Evolutionary conservation across 1,139 yeast genomes (phyloP), one percentile per base, ranked within the genome.

Genomic region (Sugiyamaella neomexicana): DNA sequence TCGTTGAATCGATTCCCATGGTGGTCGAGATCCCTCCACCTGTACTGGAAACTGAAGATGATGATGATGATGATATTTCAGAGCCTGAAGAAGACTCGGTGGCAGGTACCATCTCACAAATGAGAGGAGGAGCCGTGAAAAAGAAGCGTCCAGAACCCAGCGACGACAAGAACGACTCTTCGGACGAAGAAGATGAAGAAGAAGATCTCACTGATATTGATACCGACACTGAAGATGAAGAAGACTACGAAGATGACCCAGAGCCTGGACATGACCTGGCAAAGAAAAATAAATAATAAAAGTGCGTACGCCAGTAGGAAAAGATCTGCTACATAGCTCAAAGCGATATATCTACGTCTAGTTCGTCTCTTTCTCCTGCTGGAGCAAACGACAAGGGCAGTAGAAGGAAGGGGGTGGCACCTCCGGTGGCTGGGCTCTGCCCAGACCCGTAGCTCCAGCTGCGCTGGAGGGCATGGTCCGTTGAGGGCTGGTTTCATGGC

Each of bases 21-120:
- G 67, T 66, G 25, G 77, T 74, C 23, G 66, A 67, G 36, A 63
- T 68, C 40, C 72, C 71, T 7, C 75, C 75, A 10, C 57, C 58
- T 12, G 48, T 60, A 13, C 39, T 45, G 5, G 52, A 62, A 0
- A 40, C 47, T 5, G 52, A 62, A 1, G 61, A 58, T 12, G 66
- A 61, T 9, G 68, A 65, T 17, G 69, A 62, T 1, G 68, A 67
- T 36, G 72, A 66, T 47, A 68, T 68, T 41, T 65, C 70, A 78
- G 68, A 89, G 82, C 62, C 93, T 84, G 50, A 86, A 52, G 90
- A 87, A 70, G 97, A 95, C 38, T 80, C 89, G 60, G 79, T 89
- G 56, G 76, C 85, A 53, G 85, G 91, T n/a, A 62, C 66, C 5
- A 56, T 68, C 58, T 63, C 67, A 1, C 64, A 71, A 86, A 85